Evolutionary conservation across 305 asterid genomes (phyloP).

Genomic region (Solanum hybrid): DNA sequence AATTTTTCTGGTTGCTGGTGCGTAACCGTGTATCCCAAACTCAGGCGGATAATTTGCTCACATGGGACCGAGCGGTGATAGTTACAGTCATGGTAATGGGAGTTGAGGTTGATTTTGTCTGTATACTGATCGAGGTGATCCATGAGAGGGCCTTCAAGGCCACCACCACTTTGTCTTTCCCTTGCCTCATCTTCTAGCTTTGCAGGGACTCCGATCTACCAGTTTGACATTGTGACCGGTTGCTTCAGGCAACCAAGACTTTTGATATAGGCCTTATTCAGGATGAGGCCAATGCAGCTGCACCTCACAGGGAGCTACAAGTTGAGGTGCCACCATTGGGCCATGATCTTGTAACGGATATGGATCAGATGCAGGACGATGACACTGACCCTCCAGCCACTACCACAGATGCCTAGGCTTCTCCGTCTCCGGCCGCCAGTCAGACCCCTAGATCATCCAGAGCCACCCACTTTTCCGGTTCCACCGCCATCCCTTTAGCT

Average conservation of each 20-base stretch:
- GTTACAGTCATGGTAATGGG: not conserved
- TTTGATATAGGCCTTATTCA: not conserved
- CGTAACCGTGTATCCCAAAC: not conserved
- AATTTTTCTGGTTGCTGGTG: not conserved
- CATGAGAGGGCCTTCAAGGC: not conserved
- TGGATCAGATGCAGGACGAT: not conserved
- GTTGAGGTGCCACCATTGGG: not conserved
- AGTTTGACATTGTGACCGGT: not conserved
- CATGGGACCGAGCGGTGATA: not conserved
- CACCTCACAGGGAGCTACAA: not conserved
- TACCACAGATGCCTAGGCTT: not conserved
- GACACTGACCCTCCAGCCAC: not conserved
- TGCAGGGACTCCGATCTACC: not conserved
- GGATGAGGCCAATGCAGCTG: not conserved
- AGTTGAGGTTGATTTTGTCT: not conserved
- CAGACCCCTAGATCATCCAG: not conserved
- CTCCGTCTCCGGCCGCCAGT: not conserved
- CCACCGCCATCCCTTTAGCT: not conserved
- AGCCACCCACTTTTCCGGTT: not conserved
- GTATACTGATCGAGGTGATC: not conserved
- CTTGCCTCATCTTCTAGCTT: not conserved
- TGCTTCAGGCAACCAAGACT: not conserved
- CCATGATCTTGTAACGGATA: not conserved
- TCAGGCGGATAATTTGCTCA: not conserved
- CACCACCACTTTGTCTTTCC: not conserved